Percentiles rank a stretch among this genome's conserved stretches.
Conservation (phyloP, 331 rosid genomes). For the Acacia pycnantha region DNA sequence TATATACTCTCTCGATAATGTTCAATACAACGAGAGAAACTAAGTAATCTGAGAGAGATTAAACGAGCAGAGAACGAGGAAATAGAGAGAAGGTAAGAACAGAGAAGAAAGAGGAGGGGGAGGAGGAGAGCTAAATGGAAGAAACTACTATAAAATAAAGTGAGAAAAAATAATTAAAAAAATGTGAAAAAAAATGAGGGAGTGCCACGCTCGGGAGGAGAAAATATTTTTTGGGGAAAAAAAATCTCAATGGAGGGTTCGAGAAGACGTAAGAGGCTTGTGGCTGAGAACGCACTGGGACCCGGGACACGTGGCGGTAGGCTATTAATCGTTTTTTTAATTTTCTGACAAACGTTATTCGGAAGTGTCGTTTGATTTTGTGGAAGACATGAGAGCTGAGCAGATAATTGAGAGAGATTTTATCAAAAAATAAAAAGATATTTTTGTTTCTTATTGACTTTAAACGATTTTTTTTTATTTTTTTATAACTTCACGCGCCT, state of each 20-base stretch:
- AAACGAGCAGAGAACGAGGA: not conserved
- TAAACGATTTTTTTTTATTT: not conserved
- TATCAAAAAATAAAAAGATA: constrained; percentile 19
- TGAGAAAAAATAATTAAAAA: not conserved
- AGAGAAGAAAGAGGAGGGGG: not conserved
- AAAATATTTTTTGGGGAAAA: not conserved
- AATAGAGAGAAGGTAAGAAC: not conserved
- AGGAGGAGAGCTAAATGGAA: constrained; percentile 19
- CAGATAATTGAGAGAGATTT: constrained; percentile 43
- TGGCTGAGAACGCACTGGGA: constrained; percentile 62
- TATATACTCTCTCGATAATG: constrained; percentile 21
- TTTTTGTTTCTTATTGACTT: constrained; percentile 39
- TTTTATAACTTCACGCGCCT: not conserved
- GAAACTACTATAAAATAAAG: not conserved
- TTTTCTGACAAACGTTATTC: not conserved
- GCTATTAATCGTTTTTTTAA: not conserved
- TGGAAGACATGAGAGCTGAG: constrained; percentile 34
- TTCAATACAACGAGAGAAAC: constrained; percentile 18
- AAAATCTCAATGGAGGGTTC: constrained; percentile 44
- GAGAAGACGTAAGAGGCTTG: constrained; percentile 53
- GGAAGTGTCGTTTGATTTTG: constrained; percentile 29
- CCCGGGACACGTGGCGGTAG: constrained; percentile 54
- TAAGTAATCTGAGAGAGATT: not conserved
- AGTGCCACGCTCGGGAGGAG: constrained; percentile 48
- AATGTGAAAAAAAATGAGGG: not conserved